Evolutionary conservation across 2,329 filamentous ascomycete species (phyloP), one percentile per base, ranked within the genome.

Genomic region (Beauveria varroae): DNA sequence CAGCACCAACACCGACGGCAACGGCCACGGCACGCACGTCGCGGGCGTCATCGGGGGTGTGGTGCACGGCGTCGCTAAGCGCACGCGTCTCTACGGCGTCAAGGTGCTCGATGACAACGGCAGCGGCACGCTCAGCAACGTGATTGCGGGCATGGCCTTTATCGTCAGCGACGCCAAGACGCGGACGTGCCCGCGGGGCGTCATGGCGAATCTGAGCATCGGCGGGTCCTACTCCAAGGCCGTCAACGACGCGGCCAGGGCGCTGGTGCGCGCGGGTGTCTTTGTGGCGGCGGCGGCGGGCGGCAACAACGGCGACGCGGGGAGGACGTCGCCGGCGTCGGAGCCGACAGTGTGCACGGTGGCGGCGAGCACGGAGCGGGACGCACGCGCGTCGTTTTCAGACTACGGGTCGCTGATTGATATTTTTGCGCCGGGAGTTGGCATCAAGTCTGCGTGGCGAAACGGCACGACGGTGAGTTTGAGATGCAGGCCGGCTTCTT

Each of bases 271-370:
- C 24, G 68, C 71, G 0, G 79, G 79, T 37, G 71, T 81, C 58
- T 79, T 80, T 60, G 72, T 81, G 34, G 78, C 76, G 60, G 80
- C 81, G 8, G 80, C 81, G 5, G 81, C 80, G 16, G 81, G 81
- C 40, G 83, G 82, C 55, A 60, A 57, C 56, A 64, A 64, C 44
- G 30, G 47, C 10, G 64, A 66, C 24, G 65, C 62, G 1, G 60
- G 52, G 10, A 18, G 47, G 41, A 57, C 47, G n/a, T 68, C 67
- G 14, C 67, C 67, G n/a, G 66, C 65, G 8, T 68, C 67, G 16
- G 66, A 64, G 53, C 61, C 63, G 3, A 51, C 60, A 9, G 63
- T 64, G 22, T 67, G 66, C 61, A 65, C 67, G 18, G 64, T 66
- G 16, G 67, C 64, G 28, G 63, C 66, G 20, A 59, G 60, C 20